Percentiles rank a stretch among this genome's conserved stretches.
phyloP scores from a whole-genome alignment of 495 filamentous ascomycete species.

The Penicillium goetzii region DNA sequence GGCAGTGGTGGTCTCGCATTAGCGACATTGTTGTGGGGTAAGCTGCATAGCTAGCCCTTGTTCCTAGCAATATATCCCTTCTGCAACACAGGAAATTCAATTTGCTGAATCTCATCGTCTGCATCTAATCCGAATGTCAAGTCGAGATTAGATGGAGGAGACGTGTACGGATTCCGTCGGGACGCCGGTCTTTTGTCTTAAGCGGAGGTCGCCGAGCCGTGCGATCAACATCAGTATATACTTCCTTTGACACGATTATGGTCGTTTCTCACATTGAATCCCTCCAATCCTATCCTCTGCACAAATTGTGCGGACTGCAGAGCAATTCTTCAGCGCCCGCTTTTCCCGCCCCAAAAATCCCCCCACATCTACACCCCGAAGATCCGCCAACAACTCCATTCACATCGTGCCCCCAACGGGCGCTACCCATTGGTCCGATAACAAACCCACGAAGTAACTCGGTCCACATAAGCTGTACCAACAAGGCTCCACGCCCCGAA shows the following conservation, averaged over 20 bases:
- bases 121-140: neutral
- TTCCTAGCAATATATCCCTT: neutral
- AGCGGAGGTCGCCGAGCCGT: constrained; percentile 11
- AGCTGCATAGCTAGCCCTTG: neutral
- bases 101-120: neutral
- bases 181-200: neutral
- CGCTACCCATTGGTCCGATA: constrained; percentile 19
- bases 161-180: constrained; percentile 37
- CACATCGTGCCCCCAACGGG: constrained; percentile 14
- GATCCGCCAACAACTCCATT: neutral
- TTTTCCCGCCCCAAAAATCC: constrained; percentile 8
- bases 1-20: constrained; percentile 26
- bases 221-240: neutral
- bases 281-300: neutral
- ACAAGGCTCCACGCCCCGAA: constrained; percentile 8
- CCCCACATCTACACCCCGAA: neutral
- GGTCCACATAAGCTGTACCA: neutral
- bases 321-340: constrained; percentile 4
- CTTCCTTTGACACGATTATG: neutral
- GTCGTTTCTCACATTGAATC: neutral
- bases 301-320: neutral
- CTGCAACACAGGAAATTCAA: neutral
- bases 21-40: constrained; percentile 34
- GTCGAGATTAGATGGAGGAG: neutral
- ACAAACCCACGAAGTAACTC: neutral